Evolutionary conservation across 768 basidiomycete genomes (phyloP), one percentile per base, ranked within the genome.

Genomic region (Auricularia sp.): DNA sequence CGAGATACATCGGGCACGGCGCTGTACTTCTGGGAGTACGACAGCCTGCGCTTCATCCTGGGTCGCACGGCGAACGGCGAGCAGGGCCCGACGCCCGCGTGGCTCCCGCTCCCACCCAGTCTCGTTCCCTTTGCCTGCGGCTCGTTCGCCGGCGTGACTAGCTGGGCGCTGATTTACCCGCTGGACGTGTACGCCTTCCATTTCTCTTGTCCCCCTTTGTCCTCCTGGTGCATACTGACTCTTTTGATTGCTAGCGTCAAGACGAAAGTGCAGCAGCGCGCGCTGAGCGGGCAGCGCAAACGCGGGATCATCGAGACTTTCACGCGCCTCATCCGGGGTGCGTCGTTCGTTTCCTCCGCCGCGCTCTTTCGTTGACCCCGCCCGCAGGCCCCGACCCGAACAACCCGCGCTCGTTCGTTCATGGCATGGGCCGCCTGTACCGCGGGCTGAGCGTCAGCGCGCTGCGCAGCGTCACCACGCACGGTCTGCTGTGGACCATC

Each of bases 391-490:
- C 92, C 21, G 90, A 96, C 73, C 86, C 89, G 8, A 78, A 79
- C 64, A 79, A 85, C 65, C 93, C 93, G 4, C 74, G 77, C 60
- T 71, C 79, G 23, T 23, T 59, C 56, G 4, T 59, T 4, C 56
- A 33, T 18, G 97, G 97, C 33, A 76, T 97, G 58, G 80, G 86
- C 39, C 81, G 93, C 43, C 85, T 98, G 68, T 99, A 99, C 74
- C 87, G 90, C 66, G 97, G 96, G 63, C 84, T 98, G 61, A 93
- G 95, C 64, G 91, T 99, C 67, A 96, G 93, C 67, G 95, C 95
- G 47, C 74, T 91, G 62, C 85, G 97, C 62, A 94, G 90, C 69
- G 88, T 96, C 70, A 91, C 93, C 36, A 96, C 93, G 6, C 95
- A 97, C 68, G 95, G 95, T 23, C 79, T 96, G 44, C 79, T 95